phyloP scores from a whole-genome alignment of 768 basidiomycete genomes.

The Hydnum rufescens region DNA sequence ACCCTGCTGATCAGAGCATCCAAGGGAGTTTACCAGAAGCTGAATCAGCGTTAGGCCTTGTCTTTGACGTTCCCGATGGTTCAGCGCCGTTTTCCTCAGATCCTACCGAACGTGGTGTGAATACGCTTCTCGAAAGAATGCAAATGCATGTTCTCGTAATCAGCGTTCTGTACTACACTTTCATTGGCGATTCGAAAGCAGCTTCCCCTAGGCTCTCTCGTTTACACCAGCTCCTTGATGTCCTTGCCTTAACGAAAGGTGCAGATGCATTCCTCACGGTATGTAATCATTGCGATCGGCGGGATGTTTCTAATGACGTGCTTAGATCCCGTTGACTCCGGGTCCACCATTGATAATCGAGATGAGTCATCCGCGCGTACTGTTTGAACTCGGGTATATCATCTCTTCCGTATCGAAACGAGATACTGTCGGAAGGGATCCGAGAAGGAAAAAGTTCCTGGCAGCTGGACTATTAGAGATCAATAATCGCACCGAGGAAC shows the following conservation, averaged over 20 bases:
- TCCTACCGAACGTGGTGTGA: too few relatives aligned
- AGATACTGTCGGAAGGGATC: slow-evolving; percentile 52
- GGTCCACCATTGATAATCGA: slow-evolving; percentile 32
- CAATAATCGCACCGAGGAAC: slow-evolving; percentile 25
- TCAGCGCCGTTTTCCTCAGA: too few relatives aligned
- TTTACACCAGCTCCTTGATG: slow-evolving; percentile 46
- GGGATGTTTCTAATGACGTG: not conserved
- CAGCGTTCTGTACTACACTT: slow-evolving; percentile 40
- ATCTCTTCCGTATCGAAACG: slow-evolving; percentile 46
- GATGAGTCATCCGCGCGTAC: slow-evolving; percentile 44
- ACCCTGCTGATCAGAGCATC: too few relatives aligned
- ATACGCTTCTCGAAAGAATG: too few relatives aligned
- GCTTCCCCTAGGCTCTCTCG: slow-evolving; percentile 33
- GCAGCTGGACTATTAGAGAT: slow-evolving; percentile 27
- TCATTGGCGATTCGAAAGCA: slow-evolving; percentile 29
- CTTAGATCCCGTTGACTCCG: slow-evolving; percentile 17
- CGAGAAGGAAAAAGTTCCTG: slow-evolving; percentile 52
- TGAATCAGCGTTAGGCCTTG: too few relatives aligned
- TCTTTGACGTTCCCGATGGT: too few relatives aligned
- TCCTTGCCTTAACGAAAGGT: too few relatives aligned
- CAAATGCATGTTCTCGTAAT: slow-evolving; percentile 43
- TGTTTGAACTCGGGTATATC: slow-evolving; percentile 47
- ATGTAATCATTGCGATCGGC: not conserved
- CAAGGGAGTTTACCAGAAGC: too few relatives aligned
- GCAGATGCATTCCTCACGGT: not conserved